Evolutionary conservation across 2,329 filamentous ascomycete genomes (phyloP).

Genomic region (Colletotrichum sp.): DNA sequence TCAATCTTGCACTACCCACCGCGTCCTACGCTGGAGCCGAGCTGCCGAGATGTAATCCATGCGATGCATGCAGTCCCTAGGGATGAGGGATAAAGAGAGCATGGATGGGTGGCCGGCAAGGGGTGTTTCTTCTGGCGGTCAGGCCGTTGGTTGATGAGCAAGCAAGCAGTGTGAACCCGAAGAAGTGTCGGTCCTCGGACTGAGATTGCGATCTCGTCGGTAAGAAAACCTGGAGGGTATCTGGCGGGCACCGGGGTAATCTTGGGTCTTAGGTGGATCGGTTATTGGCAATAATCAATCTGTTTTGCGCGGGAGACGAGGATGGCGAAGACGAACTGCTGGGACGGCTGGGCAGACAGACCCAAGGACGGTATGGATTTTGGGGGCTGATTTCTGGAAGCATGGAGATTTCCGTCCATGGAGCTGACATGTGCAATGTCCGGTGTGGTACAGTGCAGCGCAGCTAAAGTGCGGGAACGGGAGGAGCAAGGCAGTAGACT

Average conservation of each 20-base stretch:
- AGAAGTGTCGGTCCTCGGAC: background rate
- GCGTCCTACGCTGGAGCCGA: background rate
- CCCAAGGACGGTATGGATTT: background rate
- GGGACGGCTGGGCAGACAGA: background rate
- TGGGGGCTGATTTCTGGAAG: background rate
- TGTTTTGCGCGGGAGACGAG: background rate
- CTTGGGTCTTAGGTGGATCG: background rate
- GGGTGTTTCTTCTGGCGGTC: background rate
- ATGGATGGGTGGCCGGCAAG: background rate
- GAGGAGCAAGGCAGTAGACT: background rate
- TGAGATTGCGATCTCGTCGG: background rate
- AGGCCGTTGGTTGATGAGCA: background rate
- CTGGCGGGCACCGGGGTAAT: background rate
- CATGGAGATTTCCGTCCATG: background rate
- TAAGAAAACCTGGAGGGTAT: background rate
- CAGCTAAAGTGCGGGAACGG: background rate
- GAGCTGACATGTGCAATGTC: background rate
- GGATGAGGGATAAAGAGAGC: background rate
- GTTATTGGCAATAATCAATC: slow-evolving; percentile 9
- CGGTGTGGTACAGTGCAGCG: background rate
- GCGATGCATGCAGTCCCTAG: background rate
- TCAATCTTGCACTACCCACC: background rate
- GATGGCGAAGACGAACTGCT: background rate
- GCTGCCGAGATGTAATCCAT: slow-evolving; percentile 3
- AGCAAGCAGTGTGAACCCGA: background rate